Conservation (phyloP, 306 rosid genomes). For the cucumber (Cucumis sativus) region Cucumber_9930_V3 NC_026660.2:24812501-24813000, state of each 20-base stretch:
- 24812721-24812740: not conserved
- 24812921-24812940: not conserved
- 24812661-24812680: not conserved
- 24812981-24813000: not conserved
- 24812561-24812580: too few relatives aligned
- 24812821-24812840: not conserved
- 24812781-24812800: not conserved
- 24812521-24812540: too few relatives aligned
- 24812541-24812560: too few relatives aligned
- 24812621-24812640: too few relatives aligned
- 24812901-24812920: not conserved
- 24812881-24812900: not conserved
- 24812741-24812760: not conserved
- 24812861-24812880: not conserved
- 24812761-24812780: not conserved
- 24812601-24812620: too few relatives aligned
- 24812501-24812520: not conserved
- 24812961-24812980: not conserved
- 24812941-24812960: not conserved
- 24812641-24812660: not conserved
- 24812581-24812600: too few relatives aligned
- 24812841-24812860: not conserved
- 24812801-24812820: not conserved
- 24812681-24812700: not conserved
- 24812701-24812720: not conserved